phyloP scores from a whole-genome alignment of 148 eudicot species.

The Agrostemma githago region DNA sequence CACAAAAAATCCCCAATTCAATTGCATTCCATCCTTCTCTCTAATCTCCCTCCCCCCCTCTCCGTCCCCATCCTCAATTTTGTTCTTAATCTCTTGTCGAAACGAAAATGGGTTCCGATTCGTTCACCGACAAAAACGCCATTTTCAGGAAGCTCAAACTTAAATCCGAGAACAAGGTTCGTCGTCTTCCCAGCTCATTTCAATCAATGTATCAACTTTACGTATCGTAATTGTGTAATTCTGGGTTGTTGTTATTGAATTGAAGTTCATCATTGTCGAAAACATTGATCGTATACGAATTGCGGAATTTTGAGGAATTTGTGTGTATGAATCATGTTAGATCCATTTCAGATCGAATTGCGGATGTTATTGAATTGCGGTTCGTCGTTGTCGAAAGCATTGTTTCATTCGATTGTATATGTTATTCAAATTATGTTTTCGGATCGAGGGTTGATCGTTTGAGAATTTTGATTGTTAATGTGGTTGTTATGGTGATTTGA shows the following conservation, averaged over 20 bases:
- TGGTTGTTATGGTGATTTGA: background rate
- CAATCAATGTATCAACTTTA: background rate
- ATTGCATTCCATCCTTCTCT: background rate
- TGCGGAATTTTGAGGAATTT: background rate
- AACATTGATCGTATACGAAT: background rate
- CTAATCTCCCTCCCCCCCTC: background rate
- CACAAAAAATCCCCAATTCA: constrained; percentile 9
- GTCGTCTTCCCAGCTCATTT: background rate
- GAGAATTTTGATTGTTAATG: too few species aligned
- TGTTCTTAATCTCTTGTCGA: background rate
- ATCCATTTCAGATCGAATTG: background rate
- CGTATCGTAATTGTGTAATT: background rate
- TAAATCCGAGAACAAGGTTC: constrained; percentile 83
- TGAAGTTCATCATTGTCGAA: background rate
- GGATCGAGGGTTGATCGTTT: too few species aligned
- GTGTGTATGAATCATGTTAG: background rate
- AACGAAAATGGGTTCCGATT: constrained; percentile 55
- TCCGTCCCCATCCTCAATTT: background rate
- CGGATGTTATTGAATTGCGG: background rate
- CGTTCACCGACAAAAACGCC: constrained; percentile 67
- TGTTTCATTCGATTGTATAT: too few species aligned
- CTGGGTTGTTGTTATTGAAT: background rate
- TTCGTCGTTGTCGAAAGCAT: too few species aligned
- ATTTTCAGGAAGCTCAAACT: constrained; percentile 84
- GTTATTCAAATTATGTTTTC: too few species aligned